Evolutionary conservation across 164 flowering plant species (phyloP).

Genomic region (Protea cynaroides): DNA sequence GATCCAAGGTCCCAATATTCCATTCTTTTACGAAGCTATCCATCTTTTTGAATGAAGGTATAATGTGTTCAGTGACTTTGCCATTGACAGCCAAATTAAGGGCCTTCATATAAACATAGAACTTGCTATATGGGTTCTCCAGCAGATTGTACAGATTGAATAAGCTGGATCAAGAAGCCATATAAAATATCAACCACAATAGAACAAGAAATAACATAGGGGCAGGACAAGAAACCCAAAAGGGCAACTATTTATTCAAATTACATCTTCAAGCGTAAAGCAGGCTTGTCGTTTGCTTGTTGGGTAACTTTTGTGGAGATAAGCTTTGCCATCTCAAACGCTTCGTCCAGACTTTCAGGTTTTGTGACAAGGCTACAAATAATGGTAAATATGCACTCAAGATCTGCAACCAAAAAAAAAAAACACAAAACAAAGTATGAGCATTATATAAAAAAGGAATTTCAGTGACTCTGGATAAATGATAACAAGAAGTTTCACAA

Average conservation of each 20-base stretch:
- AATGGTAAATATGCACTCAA: conserved; percentile 78
- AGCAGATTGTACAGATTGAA: conserved; percentile 86
- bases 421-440: not conserved
- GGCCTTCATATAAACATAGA: conserved; percentile 75
- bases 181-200: not conserved
- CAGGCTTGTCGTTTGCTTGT: conserved; percentile 81
- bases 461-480: not conserved
- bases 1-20: conserved; percentile 68
- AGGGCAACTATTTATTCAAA: not conserved
- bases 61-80: conserved; percentile 66
- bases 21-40: conserved; percentile 88
- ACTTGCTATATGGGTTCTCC: conserved; percentile 72
- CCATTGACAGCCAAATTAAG: conserved; percentile 69
- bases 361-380: conserved; percentile 86
- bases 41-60: conserved; percentile 77
- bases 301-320: conserved; percentile 58
- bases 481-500: not conserved
- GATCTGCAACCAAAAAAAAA: conserved; percentile 37
- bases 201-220: not conserved
- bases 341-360: conserved; percentile 64
- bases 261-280: conserved; percentile 88
- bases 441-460: not conserved
- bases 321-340: conserved; percentile 72
- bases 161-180: conserved; percentile 45
- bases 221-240: not conserved